Percentiles rank a stretch among this genome's conserved stretches.
Evolutionary conservation across 192 early-diverging fungal genomes (phyloP).

Genomic region (Rhizoclosmatium sp.): DNA sequence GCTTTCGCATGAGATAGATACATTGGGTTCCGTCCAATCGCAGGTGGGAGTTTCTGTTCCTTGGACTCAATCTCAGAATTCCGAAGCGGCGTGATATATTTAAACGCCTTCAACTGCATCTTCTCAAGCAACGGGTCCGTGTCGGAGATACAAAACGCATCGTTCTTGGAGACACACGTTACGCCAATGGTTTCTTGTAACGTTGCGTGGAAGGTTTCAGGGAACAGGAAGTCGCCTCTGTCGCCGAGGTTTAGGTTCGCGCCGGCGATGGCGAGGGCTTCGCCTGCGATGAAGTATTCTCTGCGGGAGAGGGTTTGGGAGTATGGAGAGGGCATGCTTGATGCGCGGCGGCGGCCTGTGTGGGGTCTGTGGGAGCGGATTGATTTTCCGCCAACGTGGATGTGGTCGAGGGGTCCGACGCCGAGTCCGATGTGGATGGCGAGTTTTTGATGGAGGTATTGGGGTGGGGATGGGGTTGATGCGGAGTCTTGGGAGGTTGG

Average conservation of each 20-base stretch:
- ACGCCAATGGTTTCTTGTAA: neutral
- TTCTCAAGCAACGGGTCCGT: neutral
- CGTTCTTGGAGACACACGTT: conserved; percentile 4
- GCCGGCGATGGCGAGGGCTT: conserved; percentile 14
- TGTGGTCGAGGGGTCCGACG: conserved; percentile 16
- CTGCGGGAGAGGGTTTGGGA: neutral
- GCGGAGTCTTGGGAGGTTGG: neutral
- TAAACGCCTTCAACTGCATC: conserved; percentile 3
- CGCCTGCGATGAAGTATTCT: conserved; percentile 39
- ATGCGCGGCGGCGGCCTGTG: neutral
- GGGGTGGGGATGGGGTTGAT: neutral
- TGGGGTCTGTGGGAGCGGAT: neutral
- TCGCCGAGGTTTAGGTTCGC: neutral
- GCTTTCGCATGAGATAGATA: neutral
- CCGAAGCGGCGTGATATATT: neutral
- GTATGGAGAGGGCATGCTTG: neutral
- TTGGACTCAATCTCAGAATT: neutral
- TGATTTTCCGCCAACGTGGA: conserved; percentile 27
- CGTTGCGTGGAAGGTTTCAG: neutral
- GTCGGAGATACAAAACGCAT: neutral
- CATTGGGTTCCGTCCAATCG: neutral
- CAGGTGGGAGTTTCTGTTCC: neutral
- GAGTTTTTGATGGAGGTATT: conserved; percentile 6
- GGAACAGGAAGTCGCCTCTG: conserved; percentile 18
- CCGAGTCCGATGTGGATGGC: conserved; percentile 40